These are phyloP conservation scores for Taphrina pruni DNA, from an alignment of 1,139 yeast species.

Conservation along the genomic window DNA sequence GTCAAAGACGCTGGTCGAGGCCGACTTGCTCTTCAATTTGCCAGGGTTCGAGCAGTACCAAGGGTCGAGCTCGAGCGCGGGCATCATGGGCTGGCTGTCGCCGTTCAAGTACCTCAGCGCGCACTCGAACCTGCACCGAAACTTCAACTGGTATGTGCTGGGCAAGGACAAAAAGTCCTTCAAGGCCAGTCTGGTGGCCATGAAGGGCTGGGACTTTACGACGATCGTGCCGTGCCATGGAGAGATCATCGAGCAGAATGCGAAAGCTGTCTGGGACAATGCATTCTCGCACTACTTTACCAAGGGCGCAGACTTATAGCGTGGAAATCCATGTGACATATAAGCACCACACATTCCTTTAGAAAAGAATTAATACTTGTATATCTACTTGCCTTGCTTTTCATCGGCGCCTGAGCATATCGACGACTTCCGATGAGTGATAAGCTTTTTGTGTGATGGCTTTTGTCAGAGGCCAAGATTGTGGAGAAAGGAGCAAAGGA, in stretches of 20 bases:
- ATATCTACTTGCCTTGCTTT: no score
- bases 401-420: not conserved
- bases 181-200: conserved; percentile 49
- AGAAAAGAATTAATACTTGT: no score
- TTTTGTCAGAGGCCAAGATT: not conserved
- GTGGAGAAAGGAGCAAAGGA: not conserved
- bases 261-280: conserved; percentile 42
- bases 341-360: no score
- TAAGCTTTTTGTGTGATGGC: not conserved
- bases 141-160: conserved; percentile 26
- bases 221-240: conserved; percentile 66
- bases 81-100: conserved; percentile 9
- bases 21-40: conserved; percentile 64
- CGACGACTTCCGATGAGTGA: not conserved
- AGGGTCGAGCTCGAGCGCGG: conserved; percentile 47
- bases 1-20: conserved; percentile 60
- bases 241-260: conserved; percentile 56
- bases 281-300: conserved; percentile 39
- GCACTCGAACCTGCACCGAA: conserved; percentile 13
- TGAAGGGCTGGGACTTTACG: conserved; percentile 59
- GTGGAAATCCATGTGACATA: no score
- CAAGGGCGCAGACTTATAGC: conserved; percentile 10
- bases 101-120: conserved; percentile 31
- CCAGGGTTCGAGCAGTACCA: conserved; percentile 58
- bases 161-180: conserved; percentile 31